Percentiles rank a stretch among this genome's conserved stretches.
These are phyloP conservation scores for Trypanosomatidae sp. DNA, from an alignment of 208 protist species.

Conservation along the genomic window DNA sequence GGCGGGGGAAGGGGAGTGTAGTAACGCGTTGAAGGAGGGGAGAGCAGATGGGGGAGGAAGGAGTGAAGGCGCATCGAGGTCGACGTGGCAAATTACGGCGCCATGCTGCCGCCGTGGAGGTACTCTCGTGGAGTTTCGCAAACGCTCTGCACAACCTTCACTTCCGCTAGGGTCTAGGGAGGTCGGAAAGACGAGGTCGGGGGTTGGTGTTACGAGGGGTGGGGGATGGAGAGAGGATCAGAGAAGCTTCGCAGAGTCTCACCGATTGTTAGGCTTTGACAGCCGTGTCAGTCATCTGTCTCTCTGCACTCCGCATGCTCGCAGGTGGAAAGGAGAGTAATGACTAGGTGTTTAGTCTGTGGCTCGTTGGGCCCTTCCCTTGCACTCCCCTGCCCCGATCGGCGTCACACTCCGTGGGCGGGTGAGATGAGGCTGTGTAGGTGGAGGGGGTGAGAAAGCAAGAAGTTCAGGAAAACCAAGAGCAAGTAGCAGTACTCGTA, in stretches of 20 bases:
- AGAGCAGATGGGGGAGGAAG: not conserved
- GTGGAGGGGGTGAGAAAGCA: not conserved
- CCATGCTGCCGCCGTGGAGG: not conserved
- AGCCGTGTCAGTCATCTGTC: not conserved
- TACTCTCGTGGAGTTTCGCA: not conserved
- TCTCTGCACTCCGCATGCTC: not conserved
- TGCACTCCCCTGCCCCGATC: not conserved
- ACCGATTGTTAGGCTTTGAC: not conserved
- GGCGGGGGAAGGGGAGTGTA: too few relatives aligned
- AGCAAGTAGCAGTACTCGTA: not conserved
- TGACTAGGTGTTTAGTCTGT: not conserved
- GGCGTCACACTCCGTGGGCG: not conserved
- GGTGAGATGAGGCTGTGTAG: not conserved
- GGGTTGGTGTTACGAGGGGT: not conserved
- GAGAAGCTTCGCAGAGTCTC: not conserved
- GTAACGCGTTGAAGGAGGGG: not conserved
- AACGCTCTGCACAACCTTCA: not conserved
- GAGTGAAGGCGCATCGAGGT: not conserved
- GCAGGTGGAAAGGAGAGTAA: not conserved
- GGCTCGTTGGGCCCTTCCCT: not conserved
- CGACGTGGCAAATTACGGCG: too few relatives aligned
- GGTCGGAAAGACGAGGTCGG: not conserved
- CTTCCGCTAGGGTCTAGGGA: not conserved
- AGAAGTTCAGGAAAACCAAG: not conserved
- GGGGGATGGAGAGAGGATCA: not conserved